Base-by-base conservation (phyloP, 768 basidiomycete species). In the Neoboletus subvelutipes region DNA sequence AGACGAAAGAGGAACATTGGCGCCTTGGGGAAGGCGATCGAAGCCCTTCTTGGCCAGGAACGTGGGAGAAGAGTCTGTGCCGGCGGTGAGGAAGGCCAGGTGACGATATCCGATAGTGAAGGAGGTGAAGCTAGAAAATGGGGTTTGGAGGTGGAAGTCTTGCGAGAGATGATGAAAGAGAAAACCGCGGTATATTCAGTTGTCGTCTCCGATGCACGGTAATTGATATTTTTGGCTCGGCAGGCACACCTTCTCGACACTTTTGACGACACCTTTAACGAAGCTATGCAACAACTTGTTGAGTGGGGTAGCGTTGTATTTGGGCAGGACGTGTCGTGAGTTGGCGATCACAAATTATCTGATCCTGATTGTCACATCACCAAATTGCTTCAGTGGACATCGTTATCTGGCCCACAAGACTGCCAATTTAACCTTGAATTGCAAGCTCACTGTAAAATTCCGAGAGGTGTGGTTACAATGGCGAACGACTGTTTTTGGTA, bases 391-490 rank as follows among this genome's bases (percentile, higher is more conserved):
- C 60, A 93, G 91, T 58, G 86, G 87, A 4, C 78, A 77, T 63
- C 86, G 85, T 45, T 92, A 89, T 71, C 71, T 92, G 48, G 90
- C 91, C 26, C 87, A 90, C 67, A 83, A 81, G 69, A 84, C 83
- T 45, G 80, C 86, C 31, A 77, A 82, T 56, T 79, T 93, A 69
- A 83, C 81, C 54, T 83, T 83, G 78, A 76, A 77, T 52, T 94
- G 92, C 68, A 71, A 78, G 45, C 59, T 87, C 39, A 84, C 79
- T 45, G 84, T 94, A 54, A 85, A 84, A 71, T 73, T 80, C 12
- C 78, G 88, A 63, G 81, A 86, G 56, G 63, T 78, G 11, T 92
- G 90, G 89, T 73, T 73, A 50, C 77, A 84, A 69, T 92, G 87
- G 86, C 83, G 83, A 52, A 64, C 68, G 41, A 82, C 82, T 26